These are phyloP conservation scores for Durio zibethinus DNA, from an alignment of 345 rosid genomes.

Conservation along the genomic window DNA sequence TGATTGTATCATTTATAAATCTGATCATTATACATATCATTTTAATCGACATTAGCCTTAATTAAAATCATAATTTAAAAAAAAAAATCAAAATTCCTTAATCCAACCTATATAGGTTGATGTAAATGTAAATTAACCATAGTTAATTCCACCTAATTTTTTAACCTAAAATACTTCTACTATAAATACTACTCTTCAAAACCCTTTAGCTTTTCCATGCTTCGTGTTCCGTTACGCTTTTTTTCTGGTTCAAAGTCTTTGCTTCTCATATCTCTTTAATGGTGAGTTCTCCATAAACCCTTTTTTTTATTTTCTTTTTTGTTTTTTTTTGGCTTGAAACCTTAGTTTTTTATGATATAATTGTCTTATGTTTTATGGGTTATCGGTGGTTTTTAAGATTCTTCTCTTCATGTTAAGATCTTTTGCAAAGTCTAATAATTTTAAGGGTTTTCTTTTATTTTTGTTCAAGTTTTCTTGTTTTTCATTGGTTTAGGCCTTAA, in stretches of 20 bases:
- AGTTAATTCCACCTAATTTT: not conserved
- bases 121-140: not conserved
- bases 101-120: too few species aligned
- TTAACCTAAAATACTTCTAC: not conserved
- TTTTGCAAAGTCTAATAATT: not conserved
- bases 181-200: constrained; percentile 16
- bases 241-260: constrained; percentile 3
- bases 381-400: not conserved
- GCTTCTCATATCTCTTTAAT: not conserved
- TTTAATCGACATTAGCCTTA: too few species aligned
- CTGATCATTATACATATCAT: too few species aligned
- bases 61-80: too few species aligned
- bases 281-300: constrained; percentile 10
- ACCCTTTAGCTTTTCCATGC: not conserved
- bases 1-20: too few species aligned
- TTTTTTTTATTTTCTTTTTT: not conserved
- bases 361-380: not conserved
- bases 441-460: not conserved
- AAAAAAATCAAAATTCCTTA: not conserved
- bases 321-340: not conserved
- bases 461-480: not conserved
- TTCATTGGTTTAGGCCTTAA: not conserved
- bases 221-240: not conserved
- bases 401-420: not conserved
- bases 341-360: not conserved